phyloP scores from a whole-genome alignment of 1,284 basidiomycete species.

The Malassezia restricta region DNA sequence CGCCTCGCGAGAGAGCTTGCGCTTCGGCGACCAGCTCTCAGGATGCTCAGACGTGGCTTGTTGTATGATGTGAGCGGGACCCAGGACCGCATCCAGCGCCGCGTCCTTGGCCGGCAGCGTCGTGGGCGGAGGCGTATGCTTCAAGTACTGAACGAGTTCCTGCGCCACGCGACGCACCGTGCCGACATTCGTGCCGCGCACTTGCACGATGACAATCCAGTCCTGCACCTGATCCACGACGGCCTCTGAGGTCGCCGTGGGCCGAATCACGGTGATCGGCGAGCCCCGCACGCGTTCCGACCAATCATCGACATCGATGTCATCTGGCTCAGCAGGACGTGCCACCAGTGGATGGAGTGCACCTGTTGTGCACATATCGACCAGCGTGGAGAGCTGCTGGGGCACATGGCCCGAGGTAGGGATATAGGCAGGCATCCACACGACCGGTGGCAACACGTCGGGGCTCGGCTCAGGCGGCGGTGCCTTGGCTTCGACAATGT shows the following conservation, averaged over 20 bases:
- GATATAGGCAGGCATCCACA: slow-evolving; percentile 12
- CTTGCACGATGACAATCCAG: slow-evolving; percentile 40
- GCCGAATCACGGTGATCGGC: slow-evolving; percentile 28
- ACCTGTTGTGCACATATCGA: slow-evolving; percentile 21
- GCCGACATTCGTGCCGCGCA: slow-evolving; percentile 26
- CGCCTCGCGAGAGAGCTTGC: slow-evolving; percentile 38
- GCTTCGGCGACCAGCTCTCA: slow-evolving; percentile 39
- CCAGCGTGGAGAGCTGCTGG: slow-evolving; percentile 18
- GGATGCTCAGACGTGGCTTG: slow-evolving; percentile 31
- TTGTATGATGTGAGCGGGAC: slow-evolving; percentile 10
- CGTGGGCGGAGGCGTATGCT: slow-evolving; percentile 8
- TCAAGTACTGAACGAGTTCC: slow-evolving; percentile 23
- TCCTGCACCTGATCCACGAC: slow-evolving; percentile 18
- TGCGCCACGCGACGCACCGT: slow-evolving; percentile 27
- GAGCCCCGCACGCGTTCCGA: slow-evolving; percentile 19
- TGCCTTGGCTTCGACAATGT: slow-evolving; percentile 21
- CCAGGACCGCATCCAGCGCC: slow-evolving; percentile 28
- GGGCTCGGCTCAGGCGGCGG: background rate
- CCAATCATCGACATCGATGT: slow-evolving; percentile 14
- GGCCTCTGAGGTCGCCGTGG: slow-evolving; percentile 16
- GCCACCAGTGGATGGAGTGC: slow-evolving; percentile 26
- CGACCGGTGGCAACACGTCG: background rate
- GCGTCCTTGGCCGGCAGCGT: background rate
- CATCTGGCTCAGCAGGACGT: slow-evolving; percentile 7
- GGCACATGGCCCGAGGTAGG: slow-evolving; percentile 18